Evolutionary conservation across 148 eudicot genomes (phyloP), one percentile per base, ranked within the genome.

Genomic region (Vaccinium darrowii): DNA sequence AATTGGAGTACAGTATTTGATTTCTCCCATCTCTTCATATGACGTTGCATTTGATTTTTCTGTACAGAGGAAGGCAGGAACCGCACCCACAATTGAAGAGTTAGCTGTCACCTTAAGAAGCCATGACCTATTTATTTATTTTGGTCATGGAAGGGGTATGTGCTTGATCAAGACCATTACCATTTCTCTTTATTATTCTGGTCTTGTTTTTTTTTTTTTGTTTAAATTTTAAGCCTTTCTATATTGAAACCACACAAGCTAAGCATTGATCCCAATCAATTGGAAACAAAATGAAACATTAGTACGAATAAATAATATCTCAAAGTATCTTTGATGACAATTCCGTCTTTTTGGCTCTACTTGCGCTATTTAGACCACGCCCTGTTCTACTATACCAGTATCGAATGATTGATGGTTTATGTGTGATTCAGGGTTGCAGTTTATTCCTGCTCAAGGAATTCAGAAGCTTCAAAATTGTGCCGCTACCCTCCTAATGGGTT

Each of bases 101-200:
- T 78, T 94, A 84, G 80, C 87, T 49, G 85, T 85, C 39, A 98
- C 99, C 63, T 88, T 97, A 90, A 91, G 90, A 78, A 89, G 81
- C 85, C 99, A 89, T 84, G 99, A 95, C 73, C 90, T 97, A 16
- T 97, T 93, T 87, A 87, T 94, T 81, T 97, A 97, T 87, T 86
- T 95, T 83, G 99, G 99, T 81, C 98, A 97, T 90, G 99, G 98
- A 90, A 97, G 98, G 81, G 99, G 98, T 97, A 91, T 47, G 5
- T 43, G 93, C 62, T 80, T 71, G 3, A 39, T 80, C 39, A 10
- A 19, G 43, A 80, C 27, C 69, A 1, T 54, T 47, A 9, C 33
- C 5, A 14, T 2, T 27, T 25, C 15, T 60, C 15, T 10, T 84
- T 56, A 30, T 79, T 11, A 36, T 11, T 33, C 10, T 3, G 10